Percentiles rank a stretch among this genome's conserved stretches.
Conservation (phyloP, 441 rosid species). For the Raphanus hybrid region DNA sequence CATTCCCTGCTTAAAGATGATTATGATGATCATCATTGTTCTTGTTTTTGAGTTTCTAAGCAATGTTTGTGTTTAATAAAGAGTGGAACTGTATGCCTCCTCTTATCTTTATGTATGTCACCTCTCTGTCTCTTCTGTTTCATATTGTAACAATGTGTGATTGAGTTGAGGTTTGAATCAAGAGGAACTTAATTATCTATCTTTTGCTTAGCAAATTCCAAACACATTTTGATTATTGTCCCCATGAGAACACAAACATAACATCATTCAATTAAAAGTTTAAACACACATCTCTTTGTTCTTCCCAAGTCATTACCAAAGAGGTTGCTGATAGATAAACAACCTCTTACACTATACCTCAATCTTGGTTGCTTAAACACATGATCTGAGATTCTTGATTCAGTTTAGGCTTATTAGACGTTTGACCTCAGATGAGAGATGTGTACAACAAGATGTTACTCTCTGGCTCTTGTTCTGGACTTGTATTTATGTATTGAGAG, state of each 20-base stretch:
- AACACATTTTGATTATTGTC: not conserved
- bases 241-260: not conserved
- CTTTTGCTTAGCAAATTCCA: not conserved
- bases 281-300: conserved; percentile 22
- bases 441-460: not conserved
- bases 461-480: not conserved
- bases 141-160: not conserved
- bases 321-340: conserved; percentile 4
- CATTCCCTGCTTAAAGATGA: conserved; percentile 28
- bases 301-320: conserved; percentile 17
- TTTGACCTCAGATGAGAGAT: not conserved
- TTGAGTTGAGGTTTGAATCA: not conserved
- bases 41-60: conserved; percentile 7
- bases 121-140: not conserved
- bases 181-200: conserved; percentile 14
- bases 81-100: conserved; percentile 9
- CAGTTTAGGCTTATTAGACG: not conserved
- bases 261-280: conserved; percentile 2
- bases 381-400: not conserved
- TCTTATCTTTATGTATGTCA: not conserved
- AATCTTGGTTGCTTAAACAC: not conserved
- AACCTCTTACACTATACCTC: not conserved
- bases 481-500: not conserved
- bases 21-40: conserved; percentile 8
- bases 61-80: conserved; percentile 19